phyloP scores from a whole-genome alignment of 2,329 filamentous ascomycete species.

The Botrytis byssoidea region DNA sequence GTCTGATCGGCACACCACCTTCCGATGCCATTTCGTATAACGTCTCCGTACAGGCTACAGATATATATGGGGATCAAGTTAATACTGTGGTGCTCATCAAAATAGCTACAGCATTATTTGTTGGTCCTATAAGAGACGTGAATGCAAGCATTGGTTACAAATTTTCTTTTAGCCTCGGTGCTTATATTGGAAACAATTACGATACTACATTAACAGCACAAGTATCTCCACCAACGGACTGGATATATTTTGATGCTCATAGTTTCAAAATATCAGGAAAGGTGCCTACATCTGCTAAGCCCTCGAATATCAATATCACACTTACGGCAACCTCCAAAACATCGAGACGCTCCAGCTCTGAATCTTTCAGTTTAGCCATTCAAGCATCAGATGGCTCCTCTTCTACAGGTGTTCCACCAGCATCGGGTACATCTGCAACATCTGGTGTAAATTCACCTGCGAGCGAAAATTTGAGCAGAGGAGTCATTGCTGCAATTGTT shows the following conservation, averaged over 20 bases:
- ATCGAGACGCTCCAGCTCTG: constrained; percentile 21
- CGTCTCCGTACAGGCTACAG: constrained; percentile 59
- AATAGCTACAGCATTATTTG: constrained; percentile 29
- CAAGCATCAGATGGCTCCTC: constrained; percentile 5
- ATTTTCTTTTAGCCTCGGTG: constrained; percentile 33
- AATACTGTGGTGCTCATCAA: constrained; percentile 51
- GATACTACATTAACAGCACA: constrained; percentile 29
- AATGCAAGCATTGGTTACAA: constrained; percentile 33
- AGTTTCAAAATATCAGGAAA: constrained; percentile 31
- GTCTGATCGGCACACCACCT: constrained; percentile 63
- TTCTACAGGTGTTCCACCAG: constrained; percentile 16
- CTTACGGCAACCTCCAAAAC: constrained; percentile 32
- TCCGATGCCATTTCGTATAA: constrained; percentile 57
- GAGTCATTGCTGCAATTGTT: constrained; percentile 31
- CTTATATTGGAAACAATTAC: constrained; percentile 30
- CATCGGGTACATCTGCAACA: constrained; percentile 18
- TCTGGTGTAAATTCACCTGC: neutral
- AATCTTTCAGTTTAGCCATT: constrained; percentile 31
- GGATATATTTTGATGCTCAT: constrained; percentile 34
- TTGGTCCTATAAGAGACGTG: constrained; percentile 25
- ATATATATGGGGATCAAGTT: constrained; percentile 59
- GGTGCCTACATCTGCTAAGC: constrained; percentile 27
- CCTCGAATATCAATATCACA: constrained; percentile 28
- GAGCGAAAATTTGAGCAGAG: constrained; percentile 23
- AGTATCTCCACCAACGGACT: constrained; percentile 27